Evolutionary conservation across 2,329 filamentous ascomycete genomes (phyloP).

Genomic region (Huntiella omanensis): DNA sequence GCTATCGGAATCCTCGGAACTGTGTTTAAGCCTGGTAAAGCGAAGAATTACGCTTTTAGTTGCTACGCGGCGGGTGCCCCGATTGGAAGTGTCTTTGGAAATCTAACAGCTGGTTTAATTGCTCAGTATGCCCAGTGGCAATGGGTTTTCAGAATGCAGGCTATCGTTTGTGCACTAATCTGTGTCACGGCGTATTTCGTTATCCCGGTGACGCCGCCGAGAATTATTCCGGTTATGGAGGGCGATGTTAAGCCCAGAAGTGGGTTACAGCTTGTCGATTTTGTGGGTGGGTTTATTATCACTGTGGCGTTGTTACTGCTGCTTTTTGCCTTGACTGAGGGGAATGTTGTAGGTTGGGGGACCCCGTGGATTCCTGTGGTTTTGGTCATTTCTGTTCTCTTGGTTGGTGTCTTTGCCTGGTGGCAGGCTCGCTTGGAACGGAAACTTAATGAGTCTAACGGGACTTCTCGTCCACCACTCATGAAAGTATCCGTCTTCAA

Average conservation of each 20-base stretch:
- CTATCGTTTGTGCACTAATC: constrained; percentile 38
- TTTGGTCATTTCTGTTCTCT: constrained; percentile 36
- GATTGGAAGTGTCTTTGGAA: constrained; percentile 44
- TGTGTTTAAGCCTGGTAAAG: constrained; percentile 46
- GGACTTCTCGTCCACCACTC: constrained; percentile 14
- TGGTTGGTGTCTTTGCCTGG: constrained; percentile 35
- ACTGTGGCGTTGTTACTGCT: constrained; percentile 43
- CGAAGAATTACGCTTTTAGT: constrained; percentile 53
- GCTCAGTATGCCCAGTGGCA: constrained; percentile 44
- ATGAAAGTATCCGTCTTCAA: constrained; percentile 48
- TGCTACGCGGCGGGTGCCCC: constrained; percentile 46
- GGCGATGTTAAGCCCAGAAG: neutral
- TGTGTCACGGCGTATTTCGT: constrained; percentile 37
- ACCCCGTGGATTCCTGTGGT: constrained; percentile 42
- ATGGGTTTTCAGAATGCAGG: constrained; percentile 48
- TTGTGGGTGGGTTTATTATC: constrained; percentile 44
- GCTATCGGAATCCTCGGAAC: constrained; percentile 51
- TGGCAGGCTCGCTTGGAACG: constrained; percentile 45
- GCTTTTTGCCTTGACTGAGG: constrained; percentile 48
- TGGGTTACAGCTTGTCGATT: constrained; percentile 25
- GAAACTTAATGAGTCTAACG: constrained; percentile 14
- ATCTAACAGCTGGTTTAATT: constrained; percentile 43
- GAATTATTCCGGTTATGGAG: constrained; percentile 1
- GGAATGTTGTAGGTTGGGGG: constrained; percentile 49
- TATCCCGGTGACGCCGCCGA: constrained; percentile 33